These are phyloP conservation scores for Erythrobasidium hasegawianum DNA, from an alignment of 1,284 basidiomycete species.

Conservation along the genomic window DNA sequence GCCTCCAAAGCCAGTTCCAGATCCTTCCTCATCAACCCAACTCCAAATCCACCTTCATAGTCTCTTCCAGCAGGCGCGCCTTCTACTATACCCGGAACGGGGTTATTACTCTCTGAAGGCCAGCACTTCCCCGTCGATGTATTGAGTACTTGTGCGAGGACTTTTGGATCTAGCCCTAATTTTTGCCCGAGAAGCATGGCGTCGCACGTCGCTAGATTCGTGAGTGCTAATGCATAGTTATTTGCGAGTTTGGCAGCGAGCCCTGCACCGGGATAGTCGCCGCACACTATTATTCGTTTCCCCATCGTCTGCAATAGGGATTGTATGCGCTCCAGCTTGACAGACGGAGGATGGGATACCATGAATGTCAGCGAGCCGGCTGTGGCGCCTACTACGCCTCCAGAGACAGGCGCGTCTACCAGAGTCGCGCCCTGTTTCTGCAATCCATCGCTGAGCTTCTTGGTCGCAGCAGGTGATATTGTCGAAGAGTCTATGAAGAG, in stretches of 20 bases:
- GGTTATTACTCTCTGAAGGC: conserved; percentile 81
- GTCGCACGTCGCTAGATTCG: conserved; percentile 53
- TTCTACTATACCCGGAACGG: conserved; percentile 66
- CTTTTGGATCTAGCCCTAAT: conserved; percentile 67
- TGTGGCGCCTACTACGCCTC: conserved; percentile 77
- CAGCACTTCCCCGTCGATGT: conserved; percentile 62
- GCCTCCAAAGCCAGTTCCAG: conserved; percentile 69
- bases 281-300: conserved; percentile 73
- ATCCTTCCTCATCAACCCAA: conserved; percentile 82
- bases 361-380: conserved; percentile 81
- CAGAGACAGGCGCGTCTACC: conserved; percentile 87
- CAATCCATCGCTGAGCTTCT: conserved; percentile 44
- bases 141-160: conserved; percentile 75
- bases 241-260: conserved; percentile 84
- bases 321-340: conserved; percentile 55
- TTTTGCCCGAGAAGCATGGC: conserved; percentile 78
- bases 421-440: conserved; percentile 60
- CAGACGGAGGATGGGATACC: conserved; percentile 55
- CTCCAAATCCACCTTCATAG: conserved; percentile 72
- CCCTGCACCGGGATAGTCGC: conserved; percentile 70
- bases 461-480: conserved; percentile 48
- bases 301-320: conserved; percentile 66
- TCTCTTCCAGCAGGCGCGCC: conserved; percentile 72
- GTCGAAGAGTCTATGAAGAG: conserved; percentile 50
- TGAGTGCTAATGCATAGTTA: conserved; percentile 52